Conservation (phyloP, 2,329 filamentous ascomycete species). For the Aciculosporium take region DNA sequence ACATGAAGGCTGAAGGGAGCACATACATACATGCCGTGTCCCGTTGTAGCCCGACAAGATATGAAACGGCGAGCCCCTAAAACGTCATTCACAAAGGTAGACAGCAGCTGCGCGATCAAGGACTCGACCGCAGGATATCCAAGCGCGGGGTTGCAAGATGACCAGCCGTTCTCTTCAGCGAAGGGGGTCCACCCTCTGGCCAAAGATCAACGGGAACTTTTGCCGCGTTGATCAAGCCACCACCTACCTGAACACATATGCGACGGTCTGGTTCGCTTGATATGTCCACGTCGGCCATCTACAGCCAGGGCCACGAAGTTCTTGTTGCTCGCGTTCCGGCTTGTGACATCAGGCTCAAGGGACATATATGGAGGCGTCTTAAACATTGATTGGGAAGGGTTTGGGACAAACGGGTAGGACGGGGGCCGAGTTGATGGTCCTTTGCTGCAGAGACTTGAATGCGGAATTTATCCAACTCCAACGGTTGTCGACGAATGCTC, state of each 20-base stretch:
- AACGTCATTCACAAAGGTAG: no score
- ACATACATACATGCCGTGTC: no score
- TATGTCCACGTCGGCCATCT: slow-evolving; percentile 52
- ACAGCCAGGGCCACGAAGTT: slow-evolving; percentile 51
- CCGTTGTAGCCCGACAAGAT: no score
- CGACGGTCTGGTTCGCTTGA: slow-evolving; percentile 42
- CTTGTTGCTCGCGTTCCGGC: slow-evolving; percentile 32
- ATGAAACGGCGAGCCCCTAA: no score
- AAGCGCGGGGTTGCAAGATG: slow-evolving; percentile 13
- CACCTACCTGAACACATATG: slow-evolving; percentile 39
- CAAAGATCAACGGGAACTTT: no score
- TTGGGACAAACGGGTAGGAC: no score
- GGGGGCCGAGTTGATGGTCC: slow-evolving; percentile 31
- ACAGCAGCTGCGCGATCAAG: slow-evolving; percentile 61
- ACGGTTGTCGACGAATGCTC: slow-evolving; percentile 53
- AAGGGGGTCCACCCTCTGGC: no score
- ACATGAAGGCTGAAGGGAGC: no score
- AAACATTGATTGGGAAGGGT: no score
- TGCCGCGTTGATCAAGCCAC: no score
- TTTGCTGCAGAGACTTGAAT: slow-evolving; percentile 17
- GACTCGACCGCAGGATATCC: slow-evolving; percentile 63
- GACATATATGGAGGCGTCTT: slow-evolving; percentile 53
- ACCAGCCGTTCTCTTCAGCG: slow-evolving; percentile 11
- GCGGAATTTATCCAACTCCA: slow-evolving; percentile 51
- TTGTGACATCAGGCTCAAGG: slow-evolving; percentile 50